phyloP scores from a whole-genome alignment of 1,284 basidiomycete species.

The Fomitopsis pinicola region DNA sequence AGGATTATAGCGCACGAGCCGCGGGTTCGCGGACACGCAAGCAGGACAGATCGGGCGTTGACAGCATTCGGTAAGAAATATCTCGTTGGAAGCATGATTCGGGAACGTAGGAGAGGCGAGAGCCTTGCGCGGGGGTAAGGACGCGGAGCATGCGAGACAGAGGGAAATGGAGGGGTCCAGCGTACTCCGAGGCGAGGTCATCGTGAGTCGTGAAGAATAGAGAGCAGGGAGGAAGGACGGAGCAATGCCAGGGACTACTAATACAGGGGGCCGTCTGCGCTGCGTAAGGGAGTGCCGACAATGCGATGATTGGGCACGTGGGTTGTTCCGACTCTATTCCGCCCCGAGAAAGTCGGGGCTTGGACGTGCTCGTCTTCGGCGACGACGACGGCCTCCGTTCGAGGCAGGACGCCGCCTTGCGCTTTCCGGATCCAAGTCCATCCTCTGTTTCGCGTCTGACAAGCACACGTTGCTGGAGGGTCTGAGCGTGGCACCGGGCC shows the following conservation, averaged over 20 bases:
- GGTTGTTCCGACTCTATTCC: neutral
- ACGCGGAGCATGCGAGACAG: constrained; percentile 64
- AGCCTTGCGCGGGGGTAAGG: constrained; percentile 37
- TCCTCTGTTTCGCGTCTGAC: neutral
- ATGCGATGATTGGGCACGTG: neutral
- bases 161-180: constrained; percentile 25
- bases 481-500: neutral
- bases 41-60: constrained; percentile 51
- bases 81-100: neutral
- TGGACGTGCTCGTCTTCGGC: neutral
- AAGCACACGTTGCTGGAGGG: neutral
- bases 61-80: constrained; percentile 56
- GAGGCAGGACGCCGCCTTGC: neutral
- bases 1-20: constrained; percentile 57
- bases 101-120: constrained; percentile 10
- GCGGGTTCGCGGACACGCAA: constrained; percentile 52
- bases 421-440: neutral
- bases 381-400: neutral
- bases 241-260: neutral
- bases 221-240: neutral
- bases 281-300: neutral
- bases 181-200: neutral
- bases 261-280: neutral
- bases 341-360: neutral
- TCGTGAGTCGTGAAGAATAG: neutral